Conservation (phyloP, 805 yeast genomes). For the Metschnikowia hibisci region DNA sequence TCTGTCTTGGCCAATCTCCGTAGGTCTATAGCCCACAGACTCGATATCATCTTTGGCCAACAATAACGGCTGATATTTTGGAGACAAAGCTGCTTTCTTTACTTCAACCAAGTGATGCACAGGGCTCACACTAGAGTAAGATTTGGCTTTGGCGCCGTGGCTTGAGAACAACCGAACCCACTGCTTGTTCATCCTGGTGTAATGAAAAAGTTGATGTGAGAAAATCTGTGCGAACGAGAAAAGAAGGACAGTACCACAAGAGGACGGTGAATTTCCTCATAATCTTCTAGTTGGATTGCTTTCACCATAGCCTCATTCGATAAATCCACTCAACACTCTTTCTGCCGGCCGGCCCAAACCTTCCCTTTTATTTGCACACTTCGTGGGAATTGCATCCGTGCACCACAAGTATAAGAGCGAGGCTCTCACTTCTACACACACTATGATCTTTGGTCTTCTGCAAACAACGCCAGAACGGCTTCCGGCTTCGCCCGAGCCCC, state of each 20-base stretch:
- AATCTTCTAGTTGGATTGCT: too few species aligned
- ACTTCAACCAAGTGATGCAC: slow-evolving; percentile 86
- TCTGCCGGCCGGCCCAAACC: too few species aligned
- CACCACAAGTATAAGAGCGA: too few species aligned
- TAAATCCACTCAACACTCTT: too few species aligned
- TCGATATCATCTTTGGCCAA: slow-evolving; percentile 69
- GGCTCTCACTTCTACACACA: neutral
- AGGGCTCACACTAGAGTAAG: slow-evolving; percentile 73
- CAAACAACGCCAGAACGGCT: neutral
- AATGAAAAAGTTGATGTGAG: slow-evolving; percentile 11
- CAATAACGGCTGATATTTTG: slow-evolving; percentile 66
- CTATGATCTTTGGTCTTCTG: slow-evolving; percentile 3
- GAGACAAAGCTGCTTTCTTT: slow-evolving; percentile 69
- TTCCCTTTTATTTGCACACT: neutral
- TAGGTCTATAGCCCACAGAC: slow-evolving; percentile 75
- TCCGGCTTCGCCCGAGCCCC: neutral
- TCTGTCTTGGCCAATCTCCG: slow-evolving; percentile 73
- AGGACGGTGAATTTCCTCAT: too few species aligned
- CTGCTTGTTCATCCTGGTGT: slow-evolving; percentile 19
- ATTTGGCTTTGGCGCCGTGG: slow-evolving; percentile 46
- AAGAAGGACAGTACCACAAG: neutral
- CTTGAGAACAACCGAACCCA: slow-evolving; percentile 31
- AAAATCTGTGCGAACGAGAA: slow-evolving; percentile 5
- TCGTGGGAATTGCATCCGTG: neutral
- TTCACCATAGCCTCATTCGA: too few species aligned